Evolutionary conservation across 768 basidiomycete species (phyloP).

Genomic region (Leccinum subgranulosum): DNA sequence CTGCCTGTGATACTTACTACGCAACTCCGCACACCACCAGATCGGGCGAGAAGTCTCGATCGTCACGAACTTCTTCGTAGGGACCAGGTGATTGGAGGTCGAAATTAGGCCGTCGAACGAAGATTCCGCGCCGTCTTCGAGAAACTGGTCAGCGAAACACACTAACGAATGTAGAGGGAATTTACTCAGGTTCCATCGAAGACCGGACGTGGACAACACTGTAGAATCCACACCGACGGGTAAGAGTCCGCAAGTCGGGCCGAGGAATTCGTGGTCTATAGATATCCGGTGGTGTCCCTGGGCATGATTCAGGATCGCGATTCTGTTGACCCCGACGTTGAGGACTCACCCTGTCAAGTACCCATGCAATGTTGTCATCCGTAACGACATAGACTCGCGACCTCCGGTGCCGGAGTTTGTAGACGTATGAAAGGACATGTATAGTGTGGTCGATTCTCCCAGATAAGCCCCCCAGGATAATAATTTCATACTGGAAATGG

Average conservation of each 20-base stretch:
- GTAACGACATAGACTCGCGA: conserved; percentile 71
- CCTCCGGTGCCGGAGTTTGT: conserved; percentile 67
- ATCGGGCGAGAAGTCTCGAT: conserved; percentile 80
- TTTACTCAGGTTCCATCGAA: conserved; percentile 88
- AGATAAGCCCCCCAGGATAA: conserved; percentile 84
- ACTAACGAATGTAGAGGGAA: conserved; percentile 2
- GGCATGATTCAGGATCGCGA: not conserved
- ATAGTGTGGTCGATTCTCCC: conserved; percentile 95
- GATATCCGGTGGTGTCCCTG: conserved; percentile 83
- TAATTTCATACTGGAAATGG: conserved; percentile 54
- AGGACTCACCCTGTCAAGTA: conserved; percentile 65
- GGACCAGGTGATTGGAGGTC: conserved; percentile 89
- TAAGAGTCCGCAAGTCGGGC: conserved; percentile 91
- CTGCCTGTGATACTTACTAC: not conserved
- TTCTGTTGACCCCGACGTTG: not conserved
- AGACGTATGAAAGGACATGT: conserved; percentile 80
- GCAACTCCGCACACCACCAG: conserved; percentile 85
- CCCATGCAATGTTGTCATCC: conserved; percentile 92
- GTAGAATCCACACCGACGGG: conserved; percentile 83
- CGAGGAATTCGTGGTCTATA: conserved; percentile 71
- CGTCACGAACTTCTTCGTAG: conserved; percentile 59
- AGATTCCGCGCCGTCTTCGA: conserved; percentile 57
- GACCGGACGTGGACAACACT: conserved; percentile 74
- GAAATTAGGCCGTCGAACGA: conserved; percentile 85
- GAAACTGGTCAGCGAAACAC: conserved; percentile 3